Evolutionary conservation across 1,284 basidiomycete genomes (phyloP).

Genomic region (Tylopilus sp.): DNA sequence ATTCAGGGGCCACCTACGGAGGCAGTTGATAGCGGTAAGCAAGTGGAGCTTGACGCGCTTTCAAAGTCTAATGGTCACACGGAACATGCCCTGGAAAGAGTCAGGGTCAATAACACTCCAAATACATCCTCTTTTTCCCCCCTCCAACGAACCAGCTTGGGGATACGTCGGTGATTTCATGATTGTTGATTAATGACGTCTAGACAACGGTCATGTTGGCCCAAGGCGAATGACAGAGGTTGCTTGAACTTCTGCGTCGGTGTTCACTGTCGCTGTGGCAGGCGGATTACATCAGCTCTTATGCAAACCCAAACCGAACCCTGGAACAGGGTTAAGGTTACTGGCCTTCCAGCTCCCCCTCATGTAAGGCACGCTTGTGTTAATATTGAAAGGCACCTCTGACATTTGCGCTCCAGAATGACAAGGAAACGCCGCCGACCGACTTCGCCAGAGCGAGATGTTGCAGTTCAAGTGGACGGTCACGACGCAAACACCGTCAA

Average conservation of each 20-base stretch:
- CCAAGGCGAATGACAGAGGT: not conserved
- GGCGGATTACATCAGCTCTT: conserved; percentile 14
- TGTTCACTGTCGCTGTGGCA: too few species aligned
- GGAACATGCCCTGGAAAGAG: not conserved
- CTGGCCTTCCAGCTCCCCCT: not conserved
- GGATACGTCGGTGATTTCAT: conserved; percentile 2
- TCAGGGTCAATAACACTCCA: not conserved
- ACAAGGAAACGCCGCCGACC: conserved; percentile 20
- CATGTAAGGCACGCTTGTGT: not conserved
- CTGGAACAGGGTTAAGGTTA: conserved; percentile 5
- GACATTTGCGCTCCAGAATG: too few species aligned
- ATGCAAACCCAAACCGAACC: not conserved
- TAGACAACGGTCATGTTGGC: not conserved
- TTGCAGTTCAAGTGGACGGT: not conserved
- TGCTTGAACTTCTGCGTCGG: not conserved
- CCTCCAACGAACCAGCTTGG: not conserved
- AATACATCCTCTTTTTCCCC: too few species aligned
- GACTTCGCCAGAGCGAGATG: conserved; percentile 1
- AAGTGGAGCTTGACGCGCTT: not conserved
- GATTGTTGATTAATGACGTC: not conserved
- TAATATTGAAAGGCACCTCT: too few species aligned
- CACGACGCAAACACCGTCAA: not conserved
- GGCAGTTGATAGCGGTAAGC: too few species aligned
- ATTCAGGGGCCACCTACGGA: too few species aligned
- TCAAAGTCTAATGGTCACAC: not conserved